These are phyloP conservation scores for Rosellinia necatrix DNA, from an alignment of 2,329 filamentous ascomycete species.

Conservation along the genomic window DNA sequence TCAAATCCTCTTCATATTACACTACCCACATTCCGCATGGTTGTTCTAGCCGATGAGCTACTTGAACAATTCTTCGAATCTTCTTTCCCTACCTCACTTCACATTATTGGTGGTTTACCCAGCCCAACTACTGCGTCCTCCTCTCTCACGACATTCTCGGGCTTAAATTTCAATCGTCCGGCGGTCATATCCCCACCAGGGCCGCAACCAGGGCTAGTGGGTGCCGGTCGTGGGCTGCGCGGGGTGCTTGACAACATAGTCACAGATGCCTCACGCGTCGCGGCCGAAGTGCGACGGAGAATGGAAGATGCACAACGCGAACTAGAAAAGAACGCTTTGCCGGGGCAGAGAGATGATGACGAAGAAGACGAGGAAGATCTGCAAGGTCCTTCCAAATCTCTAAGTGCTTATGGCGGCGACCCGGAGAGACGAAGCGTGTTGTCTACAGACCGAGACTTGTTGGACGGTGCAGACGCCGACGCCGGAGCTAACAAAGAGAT, in stretches of 20 bases:
- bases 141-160: conserved; percentile 83
- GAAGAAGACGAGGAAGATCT: conserved; percentile 70
- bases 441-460: conserved; percentile 69
- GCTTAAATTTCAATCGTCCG: conserved; percentile 60
- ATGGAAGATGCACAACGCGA: conserved; percentile 97
- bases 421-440: conserved; percentile 66
- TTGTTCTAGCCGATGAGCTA: conserved; percentile 92
- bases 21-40: conserved; percentile 97
- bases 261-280: conserved; percentile 94
- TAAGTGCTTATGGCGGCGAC: conserved; percentile 55
- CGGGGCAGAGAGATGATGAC: conserved; percentile 67
- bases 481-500: conserved; percentile 54
- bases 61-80: conserved; percentile 98
- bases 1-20: conserved; percentile 94
- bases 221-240: conserved; percentile 74
- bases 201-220: conserved; percentile 47
- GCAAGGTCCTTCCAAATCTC: conserved; percentile 38
- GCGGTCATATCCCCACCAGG: conserved; percentile 46
- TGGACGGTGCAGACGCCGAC: conserved; percentile 75
- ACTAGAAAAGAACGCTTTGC: conserved; percentile 79
- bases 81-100: conserved; percentile 91
- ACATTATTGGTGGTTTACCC: conserved; percentile 70
- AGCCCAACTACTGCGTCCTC: conserved; percentile 51
- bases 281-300: conserved; percentile 84
- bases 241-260: conserved; percentile 98